These are phyloP conservation scores for Mentha longifolia DNA, from an alignment of 257 asterid species.

Conservation along the genomic window DNA sequence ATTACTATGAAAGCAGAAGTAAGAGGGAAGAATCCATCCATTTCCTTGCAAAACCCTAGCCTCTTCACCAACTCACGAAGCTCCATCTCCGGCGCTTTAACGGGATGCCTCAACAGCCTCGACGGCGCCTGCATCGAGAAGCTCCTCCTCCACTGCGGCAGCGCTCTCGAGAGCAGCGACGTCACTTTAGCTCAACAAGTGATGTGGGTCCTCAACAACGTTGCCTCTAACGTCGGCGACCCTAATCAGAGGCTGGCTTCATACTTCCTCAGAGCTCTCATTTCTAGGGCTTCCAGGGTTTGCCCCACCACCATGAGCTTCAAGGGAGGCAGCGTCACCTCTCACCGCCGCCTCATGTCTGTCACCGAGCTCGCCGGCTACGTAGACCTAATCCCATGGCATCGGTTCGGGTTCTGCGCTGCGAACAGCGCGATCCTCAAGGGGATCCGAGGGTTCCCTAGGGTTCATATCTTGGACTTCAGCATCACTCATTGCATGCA, in stretches of 20 bases:
- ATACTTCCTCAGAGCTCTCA: constrained; percentile 63
- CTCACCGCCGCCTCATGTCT: constrained; percentile 51
- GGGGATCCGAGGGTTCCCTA: constrained; percentile 45
- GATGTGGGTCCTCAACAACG: constrained; percentile 91
- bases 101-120: constrained; percentile 57
- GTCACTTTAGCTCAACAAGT: constrained; percentile 85
- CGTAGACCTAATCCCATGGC: constrained; percentile 83
- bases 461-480: constrained; percentile 67
- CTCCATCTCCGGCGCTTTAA: constrained; percentile 52
- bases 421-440: constrained; percentile 60
- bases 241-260: constrained; percentile 78
- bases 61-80: constrained; percentile 43
- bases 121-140: constrained; percentile 86
- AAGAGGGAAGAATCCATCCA: constrained; percentile 42
- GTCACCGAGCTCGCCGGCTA: constrained; percentile 81
- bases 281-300: constrained; percentile 63
- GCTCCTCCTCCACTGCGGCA: constrained; percentile 72
- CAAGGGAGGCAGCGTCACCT: constrained; percentile 5
- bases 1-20: constrained; percentile 55
- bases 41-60: constrained; percentile 47
- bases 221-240: constrained; percentile 74
- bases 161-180: constrained; percentile 70
- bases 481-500: constrained; percentile 86
- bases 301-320: constrained; percentile 52
- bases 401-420: constrained; percentile 75